Base-by-base conservation (phyloP, 352 stramenopile species). In the Pythium plurisporium region DNA sequence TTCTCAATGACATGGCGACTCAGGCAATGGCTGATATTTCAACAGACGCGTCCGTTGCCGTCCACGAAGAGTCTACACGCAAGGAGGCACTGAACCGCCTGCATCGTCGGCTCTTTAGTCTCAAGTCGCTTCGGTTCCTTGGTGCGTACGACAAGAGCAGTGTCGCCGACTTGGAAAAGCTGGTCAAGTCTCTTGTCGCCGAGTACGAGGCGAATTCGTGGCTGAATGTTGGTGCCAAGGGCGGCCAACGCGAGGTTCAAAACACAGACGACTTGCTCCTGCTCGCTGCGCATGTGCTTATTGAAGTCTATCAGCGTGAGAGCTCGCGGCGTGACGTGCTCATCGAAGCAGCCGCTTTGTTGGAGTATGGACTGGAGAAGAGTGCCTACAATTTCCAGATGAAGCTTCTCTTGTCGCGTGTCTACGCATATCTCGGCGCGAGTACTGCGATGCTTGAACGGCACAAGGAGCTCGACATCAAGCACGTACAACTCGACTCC, bases 381-480 rank as follows among this genome's bases (percentile, higher is more conserved):
- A 95, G 85, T 49, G 71, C 78, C 26, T 95, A 92, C 76, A 95
- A 95, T 55, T 95, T 95, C 62, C 85, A 95, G 69, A 93, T 95
- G 82, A 93, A 93, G 68, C 69, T 95, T n/a, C 61, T 93, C 11
- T 67, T 95, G 29, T 86, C 72, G 23, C 85, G 79, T 20, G 66
- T 95, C 25, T 95, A 95, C 59, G 78, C 65, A 9, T 88, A 87
- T 36, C 48, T 95, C 19, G 82, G 74, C n/a, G 79, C 81, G 10
- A 73, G 72, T 17, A 60, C 78, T 6, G 77, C 82, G 2, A 87
- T 94, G 73, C 59, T 89, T 20, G 59, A 40, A 17, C 76, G 80
- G 27, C 81, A 94, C 59, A 67, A 68, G 9, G 83, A 93, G 54
- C 72, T 95, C 11, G 82, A 95, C 50, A 66, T 93, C 30, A 95